Evolutionary conservation across 2,329 filamentous ascomycete species (phyloP).

Genomic region (Alternaria triticimaculans): DNA sequence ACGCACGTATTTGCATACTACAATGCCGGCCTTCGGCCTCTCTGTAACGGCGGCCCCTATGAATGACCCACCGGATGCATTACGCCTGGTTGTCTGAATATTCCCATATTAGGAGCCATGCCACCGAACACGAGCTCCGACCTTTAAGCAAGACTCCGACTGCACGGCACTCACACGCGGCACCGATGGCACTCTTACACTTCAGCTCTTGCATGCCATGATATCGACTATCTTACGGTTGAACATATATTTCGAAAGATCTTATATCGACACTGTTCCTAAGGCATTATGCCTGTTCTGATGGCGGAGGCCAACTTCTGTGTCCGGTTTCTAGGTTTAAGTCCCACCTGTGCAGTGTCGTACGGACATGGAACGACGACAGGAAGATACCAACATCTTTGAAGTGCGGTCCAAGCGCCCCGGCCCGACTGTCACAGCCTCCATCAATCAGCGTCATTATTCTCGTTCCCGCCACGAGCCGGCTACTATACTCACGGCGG

Average conservation of each 20-base stretch:
- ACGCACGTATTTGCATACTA: slow-evolving; percentile 16
- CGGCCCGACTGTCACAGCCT: slow-evolving; percentile 16
- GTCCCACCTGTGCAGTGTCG: slow-evolving; percentile 39
- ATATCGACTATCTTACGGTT: slow-evolving; percentile 18
- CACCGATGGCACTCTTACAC: slow-evolving; percentile 18
- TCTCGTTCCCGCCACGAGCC: slow-evolving; percentile 39
- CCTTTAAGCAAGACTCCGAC: slow-evolving; percentile 1
- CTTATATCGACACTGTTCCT: slow-evolving; percentile 20
- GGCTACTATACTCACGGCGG: slow-evolving; percentile 31
- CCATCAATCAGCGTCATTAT: slow-evolving; percentile 16
- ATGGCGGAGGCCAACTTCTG: slow-evolving; percentile 34
- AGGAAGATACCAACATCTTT: slow-evolving; percentile 34
- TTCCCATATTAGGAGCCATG: neutral
- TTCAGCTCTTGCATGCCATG: slow-evolving; percentile 29
- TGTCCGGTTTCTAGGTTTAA: slow-evolving; percentile 22
- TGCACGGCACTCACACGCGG: slow-evolving; percentile 17
- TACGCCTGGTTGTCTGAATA: slow-evolving; percentile 1
- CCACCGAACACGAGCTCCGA: neutral
- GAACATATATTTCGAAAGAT: slow-evolving; percentile 14
- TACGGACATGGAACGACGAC: slow-evolving; percentile 39
- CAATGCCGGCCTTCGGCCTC: neutral
- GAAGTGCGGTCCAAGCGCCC: slow-evolving; percentile 25
- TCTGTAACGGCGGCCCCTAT: neutral
- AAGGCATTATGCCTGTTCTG: slow-evolving; percentile 15
- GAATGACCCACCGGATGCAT: neutral